Conservation (phyloP, 139 green algal species). For the Chlorella sp. region DNA sequence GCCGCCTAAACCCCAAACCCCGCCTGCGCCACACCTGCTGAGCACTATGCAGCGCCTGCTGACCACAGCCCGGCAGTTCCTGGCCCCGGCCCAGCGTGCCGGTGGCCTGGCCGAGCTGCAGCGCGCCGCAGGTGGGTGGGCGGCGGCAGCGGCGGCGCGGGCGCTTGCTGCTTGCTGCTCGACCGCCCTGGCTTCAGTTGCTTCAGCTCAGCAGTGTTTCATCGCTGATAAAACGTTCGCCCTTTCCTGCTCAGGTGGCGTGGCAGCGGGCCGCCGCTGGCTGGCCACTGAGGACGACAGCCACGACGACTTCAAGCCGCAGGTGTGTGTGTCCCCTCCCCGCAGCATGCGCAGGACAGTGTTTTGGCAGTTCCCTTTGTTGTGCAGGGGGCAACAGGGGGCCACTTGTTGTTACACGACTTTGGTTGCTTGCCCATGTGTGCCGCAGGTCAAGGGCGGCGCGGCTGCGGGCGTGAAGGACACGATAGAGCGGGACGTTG, state of each 20-base stretch:
- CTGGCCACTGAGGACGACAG: conserved; percentile 56
- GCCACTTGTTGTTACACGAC: too few species aligned
- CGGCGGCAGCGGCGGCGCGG: background rate
- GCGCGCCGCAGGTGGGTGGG: background rate
- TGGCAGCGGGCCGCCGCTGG: background rate
- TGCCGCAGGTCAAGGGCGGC: conserved; percentile 68
- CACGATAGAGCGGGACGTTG: conserved; percentile 80
- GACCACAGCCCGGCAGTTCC: conserved; percentile 12
- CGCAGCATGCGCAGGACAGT: too few species aligned
- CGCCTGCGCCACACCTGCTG: background rate
- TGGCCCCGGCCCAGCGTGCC: background rate
- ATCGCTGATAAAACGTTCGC: background rate
- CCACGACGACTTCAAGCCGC: conserved; percentile 92
- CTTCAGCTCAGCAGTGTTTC: too few species aligned
- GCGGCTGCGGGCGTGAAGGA: conserved; percentile 43
- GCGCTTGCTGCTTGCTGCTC: too few species aligned
- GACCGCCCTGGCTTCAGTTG: background rate
- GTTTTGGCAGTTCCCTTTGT: too few species aligned
- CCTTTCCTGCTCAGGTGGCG: background rate
- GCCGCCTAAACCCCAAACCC: background rate
- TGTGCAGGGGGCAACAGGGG: too few species aligned
- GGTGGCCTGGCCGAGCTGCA: conserved; percentile 7
- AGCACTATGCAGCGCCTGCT: conserved; percentile 22
- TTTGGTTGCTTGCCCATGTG: too few species aligned
- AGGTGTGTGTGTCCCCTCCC: too few species aligned